phyloP scores from a whole-genome alignment of 306 rosid genomes.

The Canavalia ensiformis region DNA sequence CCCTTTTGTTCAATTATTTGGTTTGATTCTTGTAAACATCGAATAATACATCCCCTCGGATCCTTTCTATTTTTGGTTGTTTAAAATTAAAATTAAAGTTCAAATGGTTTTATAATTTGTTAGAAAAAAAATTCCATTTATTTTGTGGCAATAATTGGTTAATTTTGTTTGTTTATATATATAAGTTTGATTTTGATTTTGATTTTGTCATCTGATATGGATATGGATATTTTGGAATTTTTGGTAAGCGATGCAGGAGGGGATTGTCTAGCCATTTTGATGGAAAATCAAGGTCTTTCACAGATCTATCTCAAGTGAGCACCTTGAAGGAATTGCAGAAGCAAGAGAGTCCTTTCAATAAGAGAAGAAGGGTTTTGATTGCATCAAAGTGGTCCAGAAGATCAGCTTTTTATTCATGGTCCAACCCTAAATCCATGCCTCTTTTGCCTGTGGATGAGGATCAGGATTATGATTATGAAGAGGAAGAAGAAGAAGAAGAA shows the following conservation, averaged over 20 bases:
- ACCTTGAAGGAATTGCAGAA: conserved; percentile 69
- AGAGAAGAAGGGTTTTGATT: conserved; percentile 77
- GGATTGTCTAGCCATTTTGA: conserved; percentile 83
- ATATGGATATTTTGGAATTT: neutral
- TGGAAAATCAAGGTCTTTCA: conserved; percentile 93
- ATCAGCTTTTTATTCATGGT: conserved; percentile 72
- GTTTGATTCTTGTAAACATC: neutral
- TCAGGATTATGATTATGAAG: conserved; percentile 53
- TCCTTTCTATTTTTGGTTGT: neutral
- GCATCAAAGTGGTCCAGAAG: conserved; percentile 76
- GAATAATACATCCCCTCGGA: neutral
- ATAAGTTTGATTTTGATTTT: neutral
- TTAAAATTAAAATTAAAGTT: neutral
- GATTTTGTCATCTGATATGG: neutral
- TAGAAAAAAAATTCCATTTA: neutral
- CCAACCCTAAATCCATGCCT: conserved; percentile 93
- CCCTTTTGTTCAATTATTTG: neutral
- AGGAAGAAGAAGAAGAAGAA: conserved; percentile 50
- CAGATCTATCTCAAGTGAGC: conserved; percentile 69
- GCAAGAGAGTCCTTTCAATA: conserved; percentile 83
- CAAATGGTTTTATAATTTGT: neutral
- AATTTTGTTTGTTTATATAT: too few species aligned
- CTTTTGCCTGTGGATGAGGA: conserved; percentile 73
- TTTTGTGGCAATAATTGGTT: neutral
- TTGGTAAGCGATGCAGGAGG: conserved; percentile 64